Evolutionary conservation across 805 yeast species (phyloP).

Genomic region (Saturnispora gosingensis): DNA sequence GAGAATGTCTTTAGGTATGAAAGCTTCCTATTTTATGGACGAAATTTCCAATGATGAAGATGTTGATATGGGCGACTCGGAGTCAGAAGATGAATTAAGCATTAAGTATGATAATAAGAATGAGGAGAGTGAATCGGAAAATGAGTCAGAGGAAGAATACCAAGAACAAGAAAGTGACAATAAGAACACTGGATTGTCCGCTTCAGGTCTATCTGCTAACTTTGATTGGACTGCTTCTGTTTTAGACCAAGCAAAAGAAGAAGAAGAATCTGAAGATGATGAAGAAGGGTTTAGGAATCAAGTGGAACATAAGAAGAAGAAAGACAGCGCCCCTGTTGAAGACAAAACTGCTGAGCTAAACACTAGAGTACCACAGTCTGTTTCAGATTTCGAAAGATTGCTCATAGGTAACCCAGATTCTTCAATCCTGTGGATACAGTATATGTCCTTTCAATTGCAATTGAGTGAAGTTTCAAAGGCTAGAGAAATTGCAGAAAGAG

Average conservation of each 20-base stretch:
- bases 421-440: slow-evolving; percentile 93
- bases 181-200: slow-evolving; percentile 21
- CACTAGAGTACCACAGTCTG: slow-evolving; percentile 85
- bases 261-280: slow-evolving; percentile 42
- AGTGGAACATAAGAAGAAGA: slow-evolving; percentile 35
- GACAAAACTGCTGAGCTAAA: slow-evolving; percentile 82
- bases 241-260: slow-evolving; percentile 66
- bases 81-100: slow-evolving; percentile 15
- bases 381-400: slow-evolving; percentile 83
- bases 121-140: slow-evolving; percentile 16
- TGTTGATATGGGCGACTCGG: slow-evolving; percentile 19
- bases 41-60: slow-evolving; percentile 22
- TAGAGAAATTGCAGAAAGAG: slow-evolving; percentile 86
- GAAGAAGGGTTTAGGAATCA: slow-evolving; percentile 30
- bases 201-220: slow-evolving; percentile 67
- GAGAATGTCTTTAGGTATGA: slow-evolving; percentile 83
- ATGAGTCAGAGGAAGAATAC: slow-evolving; percentile 17
- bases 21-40: slow-evolving; percentile 70
- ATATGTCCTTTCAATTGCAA: slow-evolving; percentile 95
- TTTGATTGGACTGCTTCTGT: slow-evolving; percentile 95
- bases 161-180: slow-evolving; percentile 22
- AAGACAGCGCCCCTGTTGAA: slow-evolving; percentile 40
- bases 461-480: slow-evolving; percentile 91
- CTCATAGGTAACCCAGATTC: slow-evolving; percentile 89
- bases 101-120: slow-evolving; percentile 16